Evolutionary conservation across 495 filamentous ascomycete species (phyloP), one percentile per base, ranked within the genome.

Genomic region (Xylaria curta): DNA sequence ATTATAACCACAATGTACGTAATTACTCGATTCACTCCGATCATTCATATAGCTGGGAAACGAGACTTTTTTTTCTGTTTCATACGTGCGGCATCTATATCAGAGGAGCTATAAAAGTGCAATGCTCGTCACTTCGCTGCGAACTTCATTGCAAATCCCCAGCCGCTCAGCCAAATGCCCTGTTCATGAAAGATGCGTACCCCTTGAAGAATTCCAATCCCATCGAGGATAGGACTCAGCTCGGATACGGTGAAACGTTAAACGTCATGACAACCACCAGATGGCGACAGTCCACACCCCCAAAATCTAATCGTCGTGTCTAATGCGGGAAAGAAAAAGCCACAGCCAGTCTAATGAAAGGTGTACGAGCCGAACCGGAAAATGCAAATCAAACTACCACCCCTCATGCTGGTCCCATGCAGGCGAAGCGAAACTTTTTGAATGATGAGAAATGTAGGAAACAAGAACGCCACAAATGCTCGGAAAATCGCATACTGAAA

Each of bases 281-380:
- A 72, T 73, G 60, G 66, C 66, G 67, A 71, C 64, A 66, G 46
- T 46, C 46, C 58, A 75, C 66, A 54, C 33, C 75, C 74, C 76
- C 69, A 60, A 74, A 75, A 69, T 79, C 77, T 79, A 79, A 78
- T 76, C 75, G 62, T 79, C 77, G 76, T 78, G 72, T 79, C 77
- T 79, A 79, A 79, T 78, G 77, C 77, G 38, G 58, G 58, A 60
- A 60, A 60, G 75, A 73, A 73, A 73, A 78, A 74, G 73, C 76
- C 76, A 71, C 76, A 79, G 73, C 77, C 76, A 78, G 76, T 85
- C 82, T 85, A 83, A 76, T 77, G 80, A 81, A 77, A 80, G 76
- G 76, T 51, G 42, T 31, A 72, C 77, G 74, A 81, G 72, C 78
- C 79, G 76, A 75, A 75, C 79, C 82, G 73, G 80, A 79, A 74